Evolutionary conservation across 208 protist species (phyloP), one percentile per base, ranked within the genome.

Genomic region (Kentomonas sorsogonicus): DNA sequence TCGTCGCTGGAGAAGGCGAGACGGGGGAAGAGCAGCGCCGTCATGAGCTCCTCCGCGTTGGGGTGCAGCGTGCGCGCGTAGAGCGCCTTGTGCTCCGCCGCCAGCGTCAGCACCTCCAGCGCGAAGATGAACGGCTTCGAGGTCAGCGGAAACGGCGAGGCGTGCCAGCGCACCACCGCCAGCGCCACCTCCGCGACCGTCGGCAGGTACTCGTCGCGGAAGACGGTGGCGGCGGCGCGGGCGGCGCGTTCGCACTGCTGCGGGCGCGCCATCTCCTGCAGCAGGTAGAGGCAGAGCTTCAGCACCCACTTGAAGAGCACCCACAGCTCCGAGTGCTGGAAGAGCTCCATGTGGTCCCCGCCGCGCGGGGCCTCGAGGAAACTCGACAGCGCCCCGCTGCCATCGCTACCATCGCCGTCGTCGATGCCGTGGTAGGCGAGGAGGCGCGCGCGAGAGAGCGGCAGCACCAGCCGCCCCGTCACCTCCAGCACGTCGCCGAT

Each of bases 51-150:
- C 47, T 83, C 69, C 13, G 80, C 74, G 58, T 75, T 33, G n/a
- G 88, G 79, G 38, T 65, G 65, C 43, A 94, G 62, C 18, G 87
- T 38, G 22, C 22, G 47, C 25, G 53, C 38, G 68, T 92, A 94
- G 11, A 63, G 26, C 2, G 57, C 18, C 53, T 75, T 69, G 34
- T 74, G 57, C 38, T 67, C 54, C 18, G 83, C 69, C 23, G 74
- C 69, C 38, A 74, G 59, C 26, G 68, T 79, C 36, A 91, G 59
- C 29, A 79, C 71, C 63, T 94, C 84, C 9, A 94, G 74, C 0
- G 79, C 61, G 46, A 92, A 54, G 57, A 94, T 94, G 68, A 88
- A 90, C 18, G 83, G 82, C 60, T 91, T 91, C 18, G 83, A 91
- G n/a, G 74, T 92, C 18, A 94, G 55, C 23, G 20, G 63, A 39